These are phyloP conservation scores for Furcasterigmium sp. DNA, from an alignment of 2,329 filamentous ascomycete species.

Conservation along the genomic window DNA sequence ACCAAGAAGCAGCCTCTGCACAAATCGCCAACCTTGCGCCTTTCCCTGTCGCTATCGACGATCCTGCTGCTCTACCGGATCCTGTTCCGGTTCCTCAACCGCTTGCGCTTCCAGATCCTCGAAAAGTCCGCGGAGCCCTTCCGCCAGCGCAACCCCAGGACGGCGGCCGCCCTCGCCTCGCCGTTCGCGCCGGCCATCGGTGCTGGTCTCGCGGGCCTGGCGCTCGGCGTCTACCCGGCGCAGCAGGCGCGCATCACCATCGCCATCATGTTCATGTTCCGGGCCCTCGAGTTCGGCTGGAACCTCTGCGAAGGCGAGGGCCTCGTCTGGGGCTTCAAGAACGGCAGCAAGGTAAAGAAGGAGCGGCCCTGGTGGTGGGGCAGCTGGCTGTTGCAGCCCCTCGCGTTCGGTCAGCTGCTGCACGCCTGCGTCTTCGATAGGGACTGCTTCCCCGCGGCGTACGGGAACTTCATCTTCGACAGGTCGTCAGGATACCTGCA, in stretches of 20 bases:
- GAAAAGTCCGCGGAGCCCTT: slow-evolving; percentile 78
- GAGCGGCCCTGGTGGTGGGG: slow-evolving; percentile 77
- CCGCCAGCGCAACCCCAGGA: slow-evolving; percentile 72
- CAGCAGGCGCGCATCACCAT: slow-evolving; percentile 67
- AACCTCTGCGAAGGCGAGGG: slow-evolving; percentile 75
- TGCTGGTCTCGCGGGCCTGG: slow-evolving; percentile 78
- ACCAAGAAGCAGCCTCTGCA: slow-evolving; percentile 47
- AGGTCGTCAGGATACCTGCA: slow-evolving; percentile 79
- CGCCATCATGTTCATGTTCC: slow-evolving; percentile 75
- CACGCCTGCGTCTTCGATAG: slow-evolving; percentile 73
- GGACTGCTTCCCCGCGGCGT: slow-evolving; percentile 59
- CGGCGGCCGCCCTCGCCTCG: slow-evolving; percentile 72
- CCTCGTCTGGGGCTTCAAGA: slow-evolving; percentile 56
- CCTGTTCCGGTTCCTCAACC: slow-evolving; percentile 82
- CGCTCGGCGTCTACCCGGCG: slow-evolving; percentile 68
- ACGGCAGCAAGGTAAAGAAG: slow-evolving; percentile 48
- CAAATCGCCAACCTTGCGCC: slow-evolving; percentile 65
- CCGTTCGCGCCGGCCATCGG: slow-evolving; percentile 84
- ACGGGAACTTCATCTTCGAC: slow-evolving; percentile 54
- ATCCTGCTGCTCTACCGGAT: slow-evolving; percentile 86
- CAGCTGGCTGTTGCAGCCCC: slow-evolving; percentile 74
- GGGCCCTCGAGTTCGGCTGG: slow-evolving; percentile 81
- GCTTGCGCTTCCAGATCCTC: slow-evolving; percentile 72
- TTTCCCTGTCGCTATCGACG: slow-evolving; percentile 77
- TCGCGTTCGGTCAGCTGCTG: slow-evolving; percentile 70